These are phyloP conservation scores for Colletotrichum endophyticum DNA, from an alignment of 2,329 filamentous ascomycete genomes.

Conservation along the genomic window DNA sequence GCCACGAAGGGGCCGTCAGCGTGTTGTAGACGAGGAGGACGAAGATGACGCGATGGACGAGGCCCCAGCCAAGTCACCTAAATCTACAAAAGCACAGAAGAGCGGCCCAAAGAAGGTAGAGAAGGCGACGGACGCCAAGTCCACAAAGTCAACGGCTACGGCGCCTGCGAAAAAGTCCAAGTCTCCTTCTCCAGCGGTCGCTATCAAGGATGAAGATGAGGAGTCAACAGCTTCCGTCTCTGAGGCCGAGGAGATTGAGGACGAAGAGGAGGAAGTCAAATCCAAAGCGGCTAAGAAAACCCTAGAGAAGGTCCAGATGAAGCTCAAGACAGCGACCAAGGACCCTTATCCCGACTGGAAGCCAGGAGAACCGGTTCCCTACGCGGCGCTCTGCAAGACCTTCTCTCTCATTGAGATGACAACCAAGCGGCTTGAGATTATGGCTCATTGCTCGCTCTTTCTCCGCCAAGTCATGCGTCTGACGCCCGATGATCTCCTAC, in stretches of 20 bases:
- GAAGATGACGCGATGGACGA: slow-evolving; percentile 51
- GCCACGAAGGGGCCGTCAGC: slow-evolving; percentile 49
- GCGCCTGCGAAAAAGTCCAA: neutral
- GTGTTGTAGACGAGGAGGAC: slow-evolving; percentile 51
- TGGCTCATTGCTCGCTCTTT: slow-evolving; percentile 88
- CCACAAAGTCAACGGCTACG: slow-evolving; percentile 27
- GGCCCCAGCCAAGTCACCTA: slow-evolving; percentile 27
- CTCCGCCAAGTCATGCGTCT: slow-evolving; percentile 92
- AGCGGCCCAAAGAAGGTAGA: slow-evolving; percentile 12
- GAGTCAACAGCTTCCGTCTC: slow-evolving; percentile 38
- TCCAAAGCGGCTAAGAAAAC: slow-evolving; percentile 76
- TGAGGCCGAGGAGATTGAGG: slow-evolving; percentile 57
- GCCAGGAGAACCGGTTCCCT: slow-evolving; percentile 85
- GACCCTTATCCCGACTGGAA: slow-evolving; percentile 97
- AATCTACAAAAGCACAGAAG: neutral
- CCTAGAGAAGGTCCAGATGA: slow-evolving; percentile 80
- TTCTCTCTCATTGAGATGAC: slow-evolving; percentile 97
- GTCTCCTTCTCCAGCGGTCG: slow-evolving; percentile 26
- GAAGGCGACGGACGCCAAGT: slow-evolving; percentile 5
- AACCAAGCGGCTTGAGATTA: slow-evolving; percentile 86
- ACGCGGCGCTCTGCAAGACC: slow-evolving; percentile 91
- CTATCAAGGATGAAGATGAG: slow-evolving; percentile 30
- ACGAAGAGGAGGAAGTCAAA: slow-evolving; percentile 66
- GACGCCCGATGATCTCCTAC: slow-evolving; percentile 84
- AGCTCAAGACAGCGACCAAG: slow-evolving; percentile 69